Evolutionary conservation across 169 alveolate genomes (phyloP).

Genomic region (Plasmodium sp.): DNA sequence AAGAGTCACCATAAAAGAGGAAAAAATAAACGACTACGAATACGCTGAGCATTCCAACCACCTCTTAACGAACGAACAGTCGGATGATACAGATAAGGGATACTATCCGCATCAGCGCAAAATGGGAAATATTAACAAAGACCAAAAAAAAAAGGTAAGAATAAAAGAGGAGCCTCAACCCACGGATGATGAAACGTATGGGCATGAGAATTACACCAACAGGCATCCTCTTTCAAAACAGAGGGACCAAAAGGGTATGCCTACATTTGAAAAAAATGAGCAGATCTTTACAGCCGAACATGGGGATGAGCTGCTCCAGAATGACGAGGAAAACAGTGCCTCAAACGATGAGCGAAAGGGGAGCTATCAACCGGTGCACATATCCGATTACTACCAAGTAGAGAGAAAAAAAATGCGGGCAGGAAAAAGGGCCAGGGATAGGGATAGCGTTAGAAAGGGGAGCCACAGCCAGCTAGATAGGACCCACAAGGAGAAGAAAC

Average conservation of each 20-base stretch:
- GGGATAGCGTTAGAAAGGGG: background rate
- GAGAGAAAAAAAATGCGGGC: background rate
- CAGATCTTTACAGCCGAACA: background rate
- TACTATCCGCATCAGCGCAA: background rate
- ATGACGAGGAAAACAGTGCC: background rate
- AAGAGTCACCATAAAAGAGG: background rate
- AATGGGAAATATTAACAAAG: background rate
- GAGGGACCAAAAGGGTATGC: background rate
- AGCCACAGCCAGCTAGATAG: background rate
- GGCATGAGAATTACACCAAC: background rate
- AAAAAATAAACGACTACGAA: background rate
- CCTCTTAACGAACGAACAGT: background rate
- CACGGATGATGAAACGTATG: background rate
- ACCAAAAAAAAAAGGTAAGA: background rate
- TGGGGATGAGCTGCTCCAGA: background rate
- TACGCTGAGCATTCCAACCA: background rate
- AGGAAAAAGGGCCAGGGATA: background rate
- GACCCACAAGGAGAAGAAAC: background rate
- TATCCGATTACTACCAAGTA: slow-evolving; percentile 1
- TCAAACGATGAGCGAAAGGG: background rate
- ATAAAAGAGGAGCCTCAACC: slow-evolving; percentile 14
- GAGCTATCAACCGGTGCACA: background rate
- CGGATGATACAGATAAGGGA: background rate
- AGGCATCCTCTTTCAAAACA: background rate
- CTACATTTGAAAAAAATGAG: background rate